Evolutionary conservation across 2,329 filamentous ascomycete genomes (phyloP), one percentile per base, ranked within the genome.

Genomic region (Paraconiothyrium sp.): DNA sequence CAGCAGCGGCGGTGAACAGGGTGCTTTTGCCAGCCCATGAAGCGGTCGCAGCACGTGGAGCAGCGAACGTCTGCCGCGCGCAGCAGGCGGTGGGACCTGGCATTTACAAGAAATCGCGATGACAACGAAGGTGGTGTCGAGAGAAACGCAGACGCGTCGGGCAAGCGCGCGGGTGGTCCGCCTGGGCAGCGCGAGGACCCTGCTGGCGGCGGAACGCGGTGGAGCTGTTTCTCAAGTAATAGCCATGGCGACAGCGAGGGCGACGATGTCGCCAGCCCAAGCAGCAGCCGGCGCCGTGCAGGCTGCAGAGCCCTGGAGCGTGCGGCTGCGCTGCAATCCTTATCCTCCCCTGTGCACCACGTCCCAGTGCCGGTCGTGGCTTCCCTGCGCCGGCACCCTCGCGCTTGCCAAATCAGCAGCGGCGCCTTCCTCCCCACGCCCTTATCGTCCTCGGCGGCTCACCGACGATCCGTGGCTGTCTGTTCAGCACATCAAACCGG

Each of bases 321-420:
- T 37, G 48, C 48, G 32, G 30, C 48, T 51, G 48, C 48, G 46
- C 30, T 50, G 48, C 30, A 20, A 6, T 35, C 30, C 49, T 4
- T 10, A 6, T 35, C 30, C 49, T 4, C n/a, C 16, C 6, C 32
- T 14, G 46, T 16, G 13, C 24, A 3, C 24, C 46, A 4, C 3
- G 22, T 39, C 2, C 11, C 50, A 27, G 24, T 37, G 35, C n/a
- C 41, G 54, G 30, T 22, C 41, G 54, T 43, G 41, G 43, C 54
- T 56, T 56, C 54, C 54, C 54, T 56, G 54, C 54, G 30, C 20
- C 54, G 51, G 41, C 43, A 32, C 10, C 32, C 16, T 22, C n/a
- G 54, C 54, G 43, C 54, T 39, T 35, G 54, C 54, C 56, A 35
- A 52, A 51, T 52, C 47, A 56, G 54, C 55, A n/a, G 46, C 49